phyloP scores from a whole-genome alignment of 257 asterid species.

The Jacaranda copaia region DNA sequence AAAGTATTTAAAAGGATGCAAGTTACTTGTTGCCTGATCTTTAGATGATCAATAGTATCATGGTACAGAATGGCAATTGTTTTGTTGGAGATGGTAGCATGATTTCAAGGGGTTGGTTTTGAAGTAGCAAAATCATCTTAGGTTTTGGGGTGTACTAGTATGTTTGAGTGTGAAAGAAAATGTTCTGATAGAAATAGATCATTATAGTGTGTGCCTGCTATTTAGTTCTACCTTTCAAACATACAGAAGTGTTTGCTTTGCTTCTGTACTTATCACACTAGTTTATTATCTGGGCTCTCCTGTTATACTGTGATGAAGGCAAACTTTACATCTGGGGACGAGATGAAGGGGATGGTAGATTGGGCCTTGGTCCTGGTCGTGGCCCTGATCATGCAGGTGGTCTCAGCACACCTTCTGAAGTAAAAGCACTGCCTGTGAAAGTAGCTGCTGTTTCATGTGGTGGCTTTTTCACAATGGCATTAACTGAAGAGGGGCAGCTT shows the following conservation, averaged over 20 bases:
- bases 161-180: too few species aligned
- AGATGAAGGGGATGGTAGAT: slow-evolving; percentile 98
- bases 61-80: too few species aligned
- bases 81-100: neutral
- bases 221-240: neutral
- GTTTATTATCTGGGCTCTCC: slow-evolving; percentile 27
- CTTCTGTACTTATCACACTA: slow-evolving; percentile 38
- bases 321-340: slow-evolving; percentile 94
- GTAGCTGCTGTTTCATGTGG: slow-evolving; percentile 95
- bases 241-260: neutral
- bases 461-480: slow-evolving; percentile 96
- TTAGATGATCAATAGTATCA: too few species aligned
- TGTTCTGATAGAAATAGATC: too few species aligned
- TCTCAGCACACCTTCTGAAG: slow-evolving; percentile 81
- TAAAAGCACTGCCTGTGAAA: slow-evolving; percentile 71
- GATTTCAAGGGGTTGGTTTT: neutral
- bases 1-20: too few species aligned
- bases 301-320: slow-evolving; percentile 53
- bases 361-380: slow-evolving; percentile 96
- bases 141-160: too few species aligned
- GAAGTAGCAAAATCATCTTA: too few species aligned
- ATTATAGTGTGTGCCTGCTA: neutral
- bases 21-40: too few species aligned
- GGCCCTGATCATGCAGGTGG: slow-evolving; percentile 97
- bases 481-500: slow-evolving; percentile 84